Conservation (phyloP, 192 early-diverging fungal species). For the Chytriomyces hyalinus region DNA sequence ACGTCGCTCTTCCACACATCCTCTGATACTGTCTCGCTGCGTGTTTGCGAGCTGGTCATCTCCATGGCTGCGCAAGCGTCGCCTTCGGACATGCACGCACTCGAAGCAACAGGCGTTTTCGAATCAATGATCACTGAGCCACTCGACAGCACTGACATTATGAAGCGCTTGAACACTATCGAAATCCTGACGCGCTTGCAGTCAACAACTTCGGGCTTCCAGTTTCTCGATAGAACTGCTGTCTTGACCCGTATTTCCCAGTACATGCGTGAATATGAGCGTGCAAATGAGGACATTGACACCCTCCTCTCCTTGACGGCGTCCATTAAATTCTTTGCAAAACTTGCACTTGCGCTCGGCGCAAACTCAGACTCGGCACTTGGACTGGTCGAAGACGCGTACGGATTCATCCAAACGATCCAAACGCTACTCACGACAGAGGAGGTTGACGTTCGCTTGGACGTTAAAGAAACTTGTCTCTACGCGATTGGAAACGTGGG, state of each 20-base stretch:
- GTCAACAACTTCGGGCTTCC: neutral
- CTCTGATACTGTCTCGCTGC: neutral
- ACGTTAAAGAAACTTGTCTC: conserved; percentile 15
- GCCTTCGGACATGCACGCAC: neutral
- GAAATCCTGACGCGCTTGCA: conserved; percentile 3
- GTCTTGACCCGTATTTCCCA: neutral
- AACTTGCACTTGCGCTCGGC: neutral
- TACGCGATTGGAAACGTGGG: conserved; percentile 10
- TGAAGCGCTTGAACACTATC: conserved; percentile 3
- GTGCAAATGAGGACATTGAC: neutral
- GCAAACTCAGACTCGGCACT: neutral
- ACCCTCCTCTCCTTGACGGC: neutral
- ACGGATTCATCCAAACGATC: neutral
- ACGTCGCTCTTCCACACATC: neutral
- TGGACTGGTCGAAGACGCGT: neutral
- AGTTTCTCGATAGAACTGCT: conserved; percentile 9
- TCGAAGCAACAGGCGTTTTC: neutral
- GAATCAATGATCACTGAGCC: neutral
- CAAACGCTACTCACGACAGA: neutral
- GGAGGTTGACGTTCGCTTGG: neutral
- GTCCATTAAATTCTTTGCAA: conserved; percentile 12
- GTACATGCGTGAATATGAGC: neutral
- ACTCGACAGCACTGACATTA: neutral
- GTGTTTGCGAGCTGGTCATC: conserved; percentile 7
- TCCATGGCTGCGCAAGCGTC: neutral